Base-by-base conservation (phyloP, 345 rosid species). In the Aquilaria yunnanensis region DNA sequence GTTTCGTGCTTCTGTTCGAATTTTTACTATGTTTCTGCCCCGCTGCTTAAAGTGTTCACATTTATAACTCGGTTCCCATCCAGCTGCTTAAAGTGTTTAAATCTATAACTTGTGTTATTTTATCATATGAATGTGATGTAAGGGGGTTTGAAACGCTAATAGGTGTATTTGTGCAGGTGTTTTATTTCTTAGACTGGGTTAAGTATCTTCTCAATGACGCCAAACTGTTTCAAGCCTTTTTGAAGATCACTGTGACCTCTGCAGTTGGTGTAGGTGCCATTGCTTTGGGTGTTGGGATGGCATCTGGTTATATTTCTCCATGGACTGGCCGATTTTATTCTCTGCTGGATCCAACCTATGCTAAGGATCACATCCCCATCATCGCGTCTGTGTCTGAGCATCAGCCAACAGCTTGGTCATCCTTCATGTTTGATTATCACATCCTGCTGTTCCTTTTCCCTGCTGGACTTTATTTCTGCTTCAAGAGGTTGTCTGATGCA, bases 301-400 rank as follows among this genome's bases (percentile, higher is more conserved):
- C 93, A 14, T 91, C 99, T 71, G 99, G 97, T 49, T 95, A 95
- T 66, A 95, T 95, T 77, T 95, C 97, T 64, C 99, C 99, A 2
- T 95, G 99, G 99, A 88, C 99, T 1, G 99, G 99, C 61, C 81
- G 99, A 10, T 91, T 95, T 69, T 95, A 95, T 77, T 94, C 97
- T 51, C 74, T 91, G 73, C 82, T 95, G 72, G 99, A 95, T 67
- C 99, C 99, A 4, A 95, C 99, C 10, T 95, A 95, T 2, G 99
- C 99, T 1, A 95, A 95, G 79, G 97, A 88, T 80, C 96, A 95
- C 67, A 95, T 91, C 60, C 99, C 99, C 47, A 95, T 91, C 57
- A 95, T 95, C 70, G 99, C 99, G 30, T 95, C 99, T 67, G 99
- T 95, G 60, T 95, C 99, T n/a, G 99, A 95, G 90, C 99, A 95